Base-by-base conservation (phyloP, 2,329 filamentous ascomycete species). In the Stagonosporopsis rhizophila region DNA sequence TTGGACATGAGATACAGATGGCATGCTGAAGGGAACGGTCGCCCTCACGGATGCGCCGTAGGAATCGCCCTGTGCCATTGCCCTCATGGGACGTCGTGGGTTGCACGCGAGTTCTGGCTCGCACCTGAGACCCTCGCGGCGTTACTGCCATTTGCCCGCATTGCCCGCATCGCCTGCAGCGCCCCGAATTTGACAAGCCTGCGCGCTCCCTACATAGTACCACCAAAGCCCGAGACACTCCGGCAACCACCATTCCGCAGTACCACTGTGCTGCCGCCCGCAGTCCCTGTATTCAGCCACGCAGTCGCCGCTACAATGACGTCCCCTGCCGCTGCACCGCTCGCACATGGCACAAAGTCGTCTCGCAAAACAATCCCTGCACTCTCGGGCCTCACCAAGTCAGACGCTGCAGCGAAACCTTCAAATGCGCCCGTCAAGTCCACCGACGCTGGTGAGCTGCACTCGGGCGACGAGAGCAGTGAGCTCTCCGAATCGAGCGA, bases 401-500 rank as follows among this genome's bases (percentile, higher is more conserved):
- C 37, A 37, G 44, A 59, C 12, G 68, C 69, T 2, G 56, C 59
- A 7, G 53, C 63, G 19, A 49, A 63, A 39, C 49, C 68, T 15
- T 66, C 66, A 30, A 61, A 48, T 25, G 55, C 59, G 3, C 50
- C 63, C 15, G 52, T 62, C 3, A 52, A 62, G 9, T 55, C 65
- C 3, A 62, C 62, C 8, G 60, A 62, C n/a, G 49, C 65, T 1
- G 67, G 60, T 61, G 64, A 71, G 17, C 30, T 39, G 8, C 64
- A 64, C 19, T 64, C 54, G 9, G 67, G 67, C n/a, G 64, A 53
- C 17, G 66, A 65, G 27, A 74, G 65, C 62, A 74, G 65, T 59
- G 68, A 70, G 23, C 27, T 75, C 0, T 70, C 69, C 23, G 66
- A 71, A 19, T 76, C 75, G 22, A 76, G 74, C 52, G 71, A 74